Conservation (phyloP, 768 basidiomycete species). For the Dentipellis fragilis region DNA sequence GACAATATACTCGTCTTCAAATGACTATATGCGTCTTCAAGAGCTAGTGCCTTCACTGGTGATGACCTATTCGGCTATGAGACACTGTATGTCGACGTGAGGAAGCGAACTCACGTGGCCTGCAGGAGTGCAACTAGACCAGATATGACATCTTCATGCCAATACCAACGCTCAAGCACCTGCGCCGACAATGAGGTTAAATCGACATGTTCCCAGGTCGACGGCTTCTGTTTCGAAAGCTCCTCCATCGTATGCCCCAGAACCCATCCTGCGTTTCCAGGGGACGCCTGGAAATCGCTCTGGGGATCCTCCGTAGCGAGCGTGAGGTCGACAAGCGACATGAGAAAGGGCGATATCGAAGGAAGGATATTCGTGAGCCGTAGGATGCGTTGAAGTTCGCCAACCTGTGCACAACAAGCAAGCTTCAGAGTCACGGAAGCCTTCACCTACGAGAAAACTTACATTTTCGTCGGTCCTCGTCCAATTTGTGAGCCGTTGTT, state of each 20-base stretch:
- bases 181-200: slow-evolving; percentile 37
- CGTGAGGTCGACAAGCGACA: slow-evolving; percentile 33
- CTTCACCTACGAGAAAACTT: slow-evolving; percentile 3
- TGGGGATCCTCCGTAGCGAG: slow-evolving; percentile 22
- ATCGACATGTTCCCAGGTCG: slow-evolving; percentile 40
- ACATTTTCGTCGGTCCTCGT: slow-evolving; percentile 31
- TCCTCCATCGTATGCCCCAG: slow-evolving; percentile 50
- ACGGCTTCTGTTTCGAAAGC: slow-evolving; percentile 31
- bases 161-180: slow-evolving; percentile 42
- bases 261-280: slow-evolving; percentile 41
- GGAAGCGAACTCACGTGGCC: slow-evolving; percentile 30
- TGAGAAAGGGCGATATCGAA: slow-evolving; percentile 28
- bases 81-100: background rate
- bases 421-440: background rate
- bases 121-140: slow-evolving; percentile 41
- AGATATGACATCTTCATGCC: slow-evolving; percentile 44
- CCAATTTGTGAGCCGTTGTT: slow-evolving; percentile 33
- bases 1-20: slow-evolving; percentile 56
- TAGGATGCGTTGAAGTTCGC: slow-evolving; percentile 45
- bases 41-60: slow-evolving; percentile 13
- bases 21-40: slow-evolving; percentile 40
- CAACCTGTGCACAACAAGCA: slow-evolving; percentile 24
- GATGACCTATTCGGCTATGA: slow-evolving; percentile 11
- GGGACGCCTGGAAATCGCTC: slow-evolving; percentile 21
- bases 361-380: slow-evolving; percentile 44